Conservation (phyloP, 257 asterid genomes). For the Solanum etuberosum region DNA sequence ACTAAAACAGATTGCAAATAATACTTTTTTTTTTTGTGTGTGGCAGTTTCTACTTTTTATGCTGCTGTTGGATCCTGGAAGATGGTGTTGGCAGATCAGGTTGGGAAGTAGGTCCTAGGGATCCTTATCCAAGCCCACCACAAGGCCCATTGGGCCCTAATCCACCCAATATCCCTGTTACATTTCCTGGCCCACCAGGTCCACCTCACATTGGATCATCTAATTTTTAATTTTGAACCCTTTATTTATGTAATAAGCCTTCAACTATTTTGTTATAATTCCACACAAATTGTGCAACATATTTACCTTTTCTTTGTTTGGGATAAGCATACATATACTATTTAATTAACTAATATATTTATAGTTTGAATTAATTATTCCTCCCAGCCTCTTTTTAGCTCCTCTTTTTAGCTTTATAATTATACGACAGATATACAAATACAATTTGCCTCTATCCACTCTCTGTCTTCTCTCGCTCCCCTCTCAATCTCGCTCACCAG, state of each 20-base stretch:
- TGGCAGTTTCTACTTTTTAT: conserved; percentile 34
- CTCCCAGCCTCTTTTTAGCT: too few species aligned
- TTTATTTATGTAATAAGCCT: too few species aligned
- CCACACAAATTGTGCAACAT: neutral
- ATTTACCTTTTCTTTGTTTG: too few species aligned
- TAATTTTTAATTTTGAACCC: too few species aligned
- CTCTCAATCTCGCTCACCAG: too few species aligned
- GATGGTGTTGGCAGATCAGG: conserved; percentile 26
- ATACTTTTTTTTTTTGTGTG: neutral
- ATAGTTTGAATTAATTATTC: too few species aligned
- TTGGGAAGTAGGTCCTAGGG: neutral
- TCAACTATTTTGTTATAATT: neutral
- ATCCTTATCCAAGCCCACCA: neutral
- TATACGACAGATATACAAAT: too few species aligned
- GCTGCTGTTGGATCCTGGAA: conserved; percentile 42
- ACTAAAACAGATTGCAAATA: neutral
- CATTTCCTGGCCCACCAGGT: conserved; percentile 18
- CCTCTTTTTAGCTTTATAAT: too few species aligned
- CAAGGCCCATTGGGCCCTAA: neutral
- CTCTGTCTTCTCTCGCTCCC: too few species aligned
- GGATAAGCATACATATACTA: too few species aligned
- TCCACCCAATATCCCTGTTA: neutral
- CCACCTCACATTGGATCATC: neutral
- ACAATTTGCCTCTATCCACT: too few species aligned
- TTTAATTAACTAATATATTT: too few species aligned